These are phyloP conservation scores for Boletus reticulatus DNA, from an alignment of 768 basidiomycete species.

Conservation along the genomic window DNA sequence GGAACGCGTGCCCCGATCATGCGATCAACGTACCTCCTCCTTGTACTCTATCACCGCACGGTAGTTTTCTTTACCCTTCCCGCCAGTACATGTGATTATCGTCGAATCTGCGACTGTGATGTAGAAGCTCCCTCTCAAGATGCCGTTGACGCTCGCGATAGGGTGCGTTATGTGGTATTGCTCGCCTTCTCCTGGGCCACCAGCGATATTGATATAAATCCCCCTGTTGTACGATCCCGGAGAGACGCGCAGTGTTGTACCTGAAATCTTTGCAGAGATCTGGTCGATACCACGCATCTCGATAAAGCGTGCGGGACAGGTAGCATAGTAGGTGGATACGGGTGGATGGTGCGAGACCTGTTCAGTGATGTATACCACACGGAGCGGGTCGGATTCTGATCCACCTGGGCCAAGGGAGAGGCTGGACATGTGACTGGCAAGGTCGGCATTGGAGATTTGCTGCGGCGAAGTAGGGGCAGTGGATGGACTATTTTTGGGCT, in stretches of 20 bases:
- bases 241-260: conserved; percentile 76
- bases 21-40: conserved; percentile 70
- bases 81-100: conserved; percentile 78
- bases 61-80: conserved; percentile 57
- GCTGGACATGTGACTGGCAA: conserved; percentile 57
- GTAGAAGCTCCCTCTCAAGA: conserved; percentile 89
- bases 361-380: conserved; percentile 84
- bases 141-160: conserved; percentile 84
- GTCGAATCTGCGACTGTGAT: conserved; percentile 80
- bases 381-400: conserved; percentile 40
- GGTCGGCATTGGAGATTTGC: conserved; percentile 34
- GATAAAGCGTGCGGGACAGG: conserved; percentile 70
- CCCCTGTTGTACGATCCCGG: conserved; percentile 89
- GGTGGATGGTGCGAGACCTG: conserved; percentile 98
- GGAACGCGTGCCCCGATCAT: neutral
- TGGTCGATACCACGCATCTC: conserved; percentile 86
- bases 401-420: conserved; percentile 48
- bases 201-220: conserved; percentile 76
- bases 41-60: conserved; percentile 91
- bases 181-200: conserved; percentile 75
- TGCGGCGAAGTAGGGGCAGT: conserved; percentile 47
- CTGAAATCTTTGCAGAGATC: conserved; percentile 88
- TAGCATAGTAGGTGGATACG: conserved; percentile 79
- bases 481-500: conserved; percentile 36
- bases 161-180: conserved; percentile 89